Conservation (phyloP, 2,329 filamentous ascomycete species). For the Diplocarpon rosae region DNA sequence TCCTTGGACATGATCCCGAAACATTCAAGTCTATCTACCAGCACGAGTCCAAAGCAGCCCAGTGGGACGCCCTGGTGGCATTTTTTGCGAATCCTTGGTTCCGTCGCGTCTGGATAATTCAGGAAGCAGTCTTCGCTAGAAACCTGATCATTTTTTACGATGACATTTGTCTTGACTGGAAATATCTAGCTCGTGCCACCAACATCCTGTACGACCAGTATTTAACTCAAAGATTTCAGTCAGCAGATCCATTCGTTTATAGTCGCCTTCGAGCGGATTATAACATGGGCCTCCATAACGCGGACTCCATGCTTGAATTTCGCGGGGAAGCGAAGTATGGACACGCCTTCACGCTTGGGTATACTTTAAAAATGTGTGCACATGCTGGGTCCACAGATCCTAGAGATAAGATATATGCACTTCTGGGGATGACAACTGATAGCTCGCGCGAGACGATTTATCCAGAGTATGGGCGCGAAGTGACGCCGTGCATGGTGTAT, state of each 20-base stretch:
- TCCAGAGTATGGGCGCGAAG: not conserved
- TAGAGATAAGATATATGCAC: conserved; percentile 1
- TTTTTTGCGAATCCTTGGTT: conserved; percentile 2
- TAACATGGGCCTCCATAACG: not conserved
- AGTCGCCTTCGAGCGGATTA: not conserved
- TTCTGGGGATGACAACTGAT: not conserved
- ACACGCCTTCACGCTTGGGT: not conserved
- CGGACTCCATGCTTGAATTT: conserved; percentile 1
- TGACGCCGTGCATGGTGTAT: not conserved
- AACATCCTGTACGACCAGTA: not conserved
- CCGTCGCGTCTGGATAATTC: conserved; percentile 2
- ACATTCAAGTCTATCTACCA: conserved; percentile 1
- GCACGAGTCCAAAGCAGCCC: not conserved
- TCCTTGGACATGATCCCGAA: not conserved
- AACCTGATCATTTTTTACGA: conserved; percentile 1
- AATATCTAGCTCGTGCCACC: not conserved
- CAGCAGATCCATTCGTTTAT: not conserved
- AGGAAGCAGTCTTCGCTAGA: conserved; percentile 1
- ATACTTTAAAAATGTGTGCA: not conserved
- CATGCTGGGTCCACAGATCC: not conserved
- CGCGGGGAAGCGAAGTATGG: not conserved
- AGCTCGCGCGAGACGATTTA: not conserved
- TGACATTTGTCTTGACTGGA: conserved; percentile 1
- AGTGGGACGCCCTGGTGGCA: conserved; percentile 1
- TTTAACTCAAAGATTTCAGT: not conserved